Evolutionary conservation across 768 basidiomycete species (phyloP).

Genomic region (Trametes sanguinea): DNA sequence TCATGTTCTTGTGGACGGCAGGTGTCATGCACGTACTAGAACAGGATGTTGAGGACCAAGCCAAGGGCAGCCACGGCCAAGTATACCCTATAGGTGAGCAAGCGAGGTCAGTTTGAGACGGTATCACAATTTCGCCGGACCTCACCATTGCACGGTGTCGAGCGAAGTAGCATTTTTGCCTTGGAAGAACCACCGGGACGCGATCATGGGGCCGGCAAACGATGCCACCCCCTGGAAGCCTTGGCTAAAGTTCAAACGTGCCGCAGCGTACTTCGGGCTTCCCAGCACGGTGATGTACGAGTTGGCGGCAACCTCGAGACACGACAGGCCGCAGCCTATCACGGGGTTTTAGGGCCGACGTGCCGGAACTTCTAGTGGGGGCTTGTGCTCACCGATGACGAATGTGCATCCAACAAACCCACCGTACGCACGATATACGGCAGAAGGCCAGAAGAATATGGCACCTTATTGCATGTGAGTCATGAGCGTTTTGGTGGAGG

Average conservation of each 20-base stretch:
- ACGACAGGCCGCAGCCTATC: slow-evolving; percentile 62
- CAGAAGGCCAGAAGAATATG: slow-evolving; percentile 79
- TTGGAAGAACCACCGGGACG: slow-evolving; percentile 72
- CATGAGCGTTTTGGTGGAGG: slow-evolving; percentile 26
- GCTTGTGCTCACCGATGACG: slow-evolving; percentile 50
- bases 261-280: slow-evolving; percentile 67
- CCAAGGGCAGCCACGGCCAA: slow-evolving; percentile 67
- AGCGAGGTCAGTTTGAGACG: slow-evolving; percentile 1
- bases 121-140: background rate
- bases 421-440: slow-evolving; percentile 64
- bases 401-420: slow-evolving; percentile 78
- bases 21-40: slow-evolving; percentile 48
- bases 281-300: slow-evolving; percentile 77
- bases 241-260: slow-evolving; percentile 78
- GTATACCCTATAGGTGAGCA: slow-evolving; percentile 50
- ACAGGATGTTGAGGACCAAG: slow-evolving; percentile 58
- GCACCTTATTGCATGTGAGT: slow-evolving; percentile 46
- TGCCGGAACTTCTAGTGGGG: slow-evolving; percentile 14
- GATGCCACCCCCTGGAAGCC: slow-evolving; percentile 77
- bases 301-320: slow-evolving; percentile 74
- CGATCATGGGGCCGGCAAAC: slow-evolving; percentile 75
- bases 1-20: background rate
- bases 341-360: slow-evolving; percentile 24
- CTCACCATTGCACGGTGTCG: slow-evolving; percentile 67
- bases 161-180: slow-evolving; percentile 61